A percentile compares a stretch with the other conserved stretches of the same genome.
phyloP scores from a whole-genome alignment of 768 basidiomycete genomes.

The Termitomyces sp. region DNA sequence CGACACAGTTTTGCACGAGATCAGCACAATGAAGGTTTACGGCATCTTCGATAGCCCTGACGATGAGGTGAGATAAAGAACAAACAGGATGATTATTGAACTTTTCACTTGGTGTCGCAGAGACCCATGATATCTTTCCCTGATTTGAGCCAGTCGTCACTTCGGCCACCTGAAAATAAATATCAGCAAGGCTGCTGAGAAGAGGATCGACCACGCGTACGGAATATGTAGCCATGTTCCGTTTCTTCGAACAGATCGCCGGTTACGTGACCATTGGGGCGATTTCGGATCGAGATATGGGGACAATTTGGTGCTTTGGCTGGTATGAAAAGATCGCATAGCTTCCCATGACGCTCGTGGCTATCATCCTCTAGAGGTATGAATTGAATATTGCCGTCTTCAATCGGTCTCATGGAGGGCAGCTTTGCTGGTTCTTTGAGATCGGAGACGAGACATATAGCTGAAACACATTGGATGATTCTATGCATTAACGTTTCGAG shows the following conservation, averaged over 20 bases:
- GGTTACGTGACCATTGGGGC: slow-evolving; percentile 4
- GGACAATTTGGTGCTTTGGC: slow-evolving; percentile 6
- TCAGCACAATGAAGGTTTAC: neutral
- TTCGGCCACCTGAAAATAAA: slow-evolving; percentile 4
- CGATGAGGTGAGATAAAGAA: neutral
- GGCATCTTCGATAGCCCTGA: slow-evolving; percentile 4
- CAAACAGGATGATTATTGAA: neutral
- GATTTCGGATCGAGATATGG: slow-evolving; percentile 2
- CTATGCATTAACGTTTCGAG: neutral
- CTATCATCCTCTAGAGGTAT: neutral
- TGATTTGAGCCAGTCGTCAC: slow-evolving; percentile 8
- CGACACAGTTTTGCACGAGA: slow-evolving; percentile 4
- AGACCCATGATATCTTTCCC: neutral
- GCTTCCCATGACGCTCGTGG: neutral
- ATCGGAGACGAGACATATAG: slow-evolving; percentile 6
- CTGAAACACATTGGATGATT: neutral
- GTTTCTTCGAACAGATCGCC: slow-evolving; percentile 8
- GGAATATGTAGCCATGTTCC: slow-evolving; percentile 1
- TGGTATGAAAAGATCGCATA: slow-evolving; percentile 2
- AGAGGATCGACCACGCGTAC: neutral
- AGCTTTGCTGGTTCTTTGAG: neutral
- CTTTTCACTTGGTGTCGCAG: slow-evolving; percentile 1
- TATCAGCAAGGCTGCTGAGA: neutral
- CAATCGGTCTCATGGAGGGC: neutral
- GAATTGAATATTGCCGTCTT: neutral